phyloP scores from a whole-genome alignment of 2,329 filamentous ascomycete genomes.

The Cryoendolithus antarcticus region DNA sequence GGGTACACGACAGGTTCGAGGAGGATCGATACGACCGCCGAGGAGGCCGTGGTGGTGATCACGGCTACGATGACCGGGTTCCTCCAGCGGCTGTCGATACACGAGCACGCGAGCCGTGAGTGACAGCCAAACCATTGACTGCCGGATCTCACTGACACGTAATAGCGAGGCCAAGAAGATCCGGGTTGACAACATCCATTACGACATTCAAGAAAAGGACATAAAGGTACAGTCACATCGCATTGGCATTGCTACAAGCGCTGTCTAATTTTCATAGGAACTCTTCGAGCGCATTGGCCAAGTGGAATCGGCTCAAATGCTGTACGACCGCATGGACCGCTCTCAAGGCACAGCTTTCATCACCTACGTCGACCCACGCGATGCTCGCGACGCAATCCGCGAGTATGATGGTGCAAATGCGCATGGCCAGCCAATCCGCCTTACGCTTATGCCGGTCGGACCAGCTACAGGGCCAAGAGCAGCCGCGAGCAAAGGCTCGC shows the following conservation, averaged over 20 bases:
- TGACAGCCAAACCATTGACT: no score
- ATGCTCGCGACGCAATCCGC: conserved; percentile 61
- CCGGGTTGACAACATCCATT: conserved; percentile 81
- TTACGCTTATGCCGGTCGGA: conserved; percentile 52
- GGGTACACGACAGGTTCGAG: conserved; percentile 55
- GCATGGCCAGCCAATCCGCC: conserved; percentile 64
- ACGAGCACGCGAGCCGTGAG: no score
- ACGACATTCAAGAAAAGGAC: conserved; percentile 77
- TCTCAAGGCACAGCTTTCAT: conserved; percentile 78
- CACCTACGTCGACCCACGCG: conserved; percentile 57
- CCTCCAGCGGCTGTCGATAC: not conserved
- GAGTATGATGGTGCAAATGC: conserved; percentile 87
- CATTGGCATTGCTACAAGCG: not conserved
- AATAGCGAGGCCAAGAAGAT: conserved; percentile 40
- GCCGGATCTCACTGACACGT: not conserved
- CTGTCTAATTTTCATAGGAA: conserved; percentile 40
- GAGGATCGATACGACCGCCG: conserved; percentile 16
- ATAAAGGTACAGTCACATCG: conserved; percentile 47
- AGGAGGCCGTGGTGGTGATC: not conserved
- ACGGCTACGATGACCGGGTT: conserved; percentile 2
- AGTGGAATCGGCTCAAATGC: conserved; percentile 54
- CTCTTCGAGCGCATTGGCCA: conserved; percentile 70
- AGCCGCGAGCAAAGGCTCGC: conserved; percentile 14
- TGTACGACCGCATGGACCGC: conserved; percentile 79
- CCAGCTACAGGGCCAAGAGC: conserved; percentile 29